Conservation (phyloP, 768 basidiomycete genomes). For the Boletus subparvulus region DNA sequence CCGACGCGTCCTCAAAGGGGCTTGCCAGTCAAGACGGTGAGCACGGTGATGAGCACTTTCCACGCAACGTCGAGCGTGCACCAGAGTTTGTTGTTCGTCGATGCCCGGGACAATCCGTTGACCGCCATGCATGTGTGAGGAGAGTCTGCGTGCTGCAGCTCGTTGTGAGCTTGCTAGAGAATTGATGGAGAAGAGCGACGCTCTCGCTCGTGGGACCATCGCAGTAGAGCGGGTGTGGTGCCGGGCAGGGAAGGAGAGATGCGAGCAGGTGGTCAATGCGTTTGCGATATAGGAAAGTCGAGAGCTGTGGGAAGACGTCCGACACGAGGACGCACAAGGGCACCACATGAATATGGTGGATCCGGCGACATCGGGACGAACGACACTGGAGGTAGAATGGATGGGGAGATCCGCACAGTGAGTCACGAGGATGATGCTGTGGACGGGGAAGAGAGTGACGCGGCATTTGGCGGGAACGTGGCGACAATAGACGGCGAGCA, state of each 20-base stretch:
- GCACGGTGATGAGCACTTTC: slow-evolving; percentile 44
- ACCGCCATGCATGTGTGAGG: slow-evolving; percentile 36
- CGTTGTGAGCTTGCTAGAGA: slow-evolving; percentile 11
- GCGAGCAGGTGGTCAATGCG: slow-evolving; percentile 55
- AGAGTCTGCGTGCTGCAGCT: slow-evolving; percentile 26
- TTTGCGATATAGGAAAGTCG: slow-evolving; percentile 68
- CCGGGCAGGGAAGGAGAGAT: slow-evolving; percentile 54
- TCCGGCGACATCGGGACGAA: slow-evolving; percentile 11
- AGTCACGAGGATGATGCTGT: slow-evolving; percentile 36
- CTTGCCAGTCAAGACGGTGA: slow-evolving; percentile 32
- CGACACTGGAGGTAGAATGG: slow-evolving; percentile 16
- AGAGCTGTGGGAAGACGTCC: slow-evolving; percentile 63
- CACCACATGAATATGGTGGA: slow-evolving; percentile 41
- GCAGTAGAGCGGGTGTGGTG: slow-evolving; percentile 24
- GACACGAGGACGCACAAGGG: slow-evolving; percentile 71
- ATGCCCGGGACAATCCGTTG: slow-evolving; percentile 52
- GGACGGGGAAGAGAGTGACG: slow-evolving; percentile 37
- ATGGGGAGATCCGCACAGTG: slow-evolving; percentile 32
- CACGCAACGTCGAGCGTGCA: slow-evolving; percentile 49
- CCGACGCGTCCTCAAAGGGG: no score
- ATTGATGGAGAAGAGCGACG: slow-evolving; percentile 9
- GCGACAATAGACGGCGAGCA: slow-evolving; percentile 32
- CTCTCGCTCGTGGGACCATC: slow-evolving; percentile 23
- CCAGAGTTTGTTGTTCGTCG: slow-evolving; percentile 46
- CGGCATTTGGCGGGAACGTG: slow-evolving; percentile 28